phyloP scores from a whole-genome alignment of 495 filamentous ascomycete species.

The Talaromyces wortmannii region DNA sequence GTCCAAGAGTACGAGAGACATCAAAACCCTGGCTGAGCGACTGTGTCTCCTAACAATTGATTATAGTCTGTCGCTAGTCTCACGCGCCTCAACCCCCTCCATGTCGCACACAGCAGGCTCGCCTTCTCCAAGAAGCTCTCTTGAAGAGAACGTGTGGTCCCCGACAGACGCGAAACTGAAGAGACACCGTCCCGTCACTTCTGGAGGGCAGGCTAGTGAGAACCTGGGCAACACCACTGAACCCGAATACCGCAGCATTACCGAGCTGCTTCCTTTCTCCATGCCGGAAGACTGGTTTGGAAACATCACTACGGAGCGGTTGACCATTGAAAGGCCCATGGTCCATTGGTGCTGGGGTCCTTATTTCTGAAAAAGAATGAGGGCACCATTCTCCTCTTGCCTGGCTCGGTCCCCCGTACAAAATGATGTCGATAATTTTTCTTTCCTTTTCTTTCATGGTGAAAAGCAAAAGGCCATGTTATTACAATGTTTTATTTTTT shows the following conservation, averaged over 20 bases:
- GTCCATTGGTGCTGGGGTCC: not conserved
- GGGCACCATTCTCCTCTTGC: too few relatives aligned
- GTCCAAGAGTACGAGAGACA: conserved; percentile 1
- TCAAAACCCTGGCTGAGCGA: not conserved
- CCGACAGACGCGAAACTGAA: not conserved
- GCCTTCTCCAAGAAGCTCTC: not conserved
- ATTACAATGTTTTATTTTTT: too few relatives aligned
- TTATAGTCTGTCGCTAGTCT: conserved; percentile 4
- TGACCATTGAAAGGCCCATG: too few relatives aligned
- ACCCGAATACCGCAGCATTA: conserved; percentile 1
- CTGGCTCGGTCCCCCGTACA: too few relatives aligned
- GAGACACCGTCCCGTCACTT: not conserved
- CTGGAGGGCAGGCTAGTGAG: not conserved
- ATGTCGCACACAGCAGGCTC: not conserved
- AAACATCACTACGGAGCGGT: not conserved
- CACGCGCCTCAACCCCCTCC: not conserved
- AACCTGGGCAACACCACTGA: not conserved
- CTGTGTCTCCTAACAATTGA: conserved; percentile 2
- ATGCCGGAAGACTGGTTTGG: conserved; percentile 1
- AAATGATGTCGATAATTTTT: too few relatives aligned
- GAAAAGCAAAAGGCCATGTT: too few relatives aligned
- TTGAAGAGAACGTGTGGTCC: conserved; percentile 2
- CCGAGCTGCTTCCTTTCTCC: conserved; percentile 1
- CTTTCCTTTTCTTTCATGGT: too few relatives aligned
- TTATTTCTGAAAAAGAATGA: not conserved